Evolutionary conservation across 2,329 filamentous ascomycete genomes (phyloP), one percentile per base, ranked within the genome.

Genomic region (Colletotrichum sp.): DNA sequence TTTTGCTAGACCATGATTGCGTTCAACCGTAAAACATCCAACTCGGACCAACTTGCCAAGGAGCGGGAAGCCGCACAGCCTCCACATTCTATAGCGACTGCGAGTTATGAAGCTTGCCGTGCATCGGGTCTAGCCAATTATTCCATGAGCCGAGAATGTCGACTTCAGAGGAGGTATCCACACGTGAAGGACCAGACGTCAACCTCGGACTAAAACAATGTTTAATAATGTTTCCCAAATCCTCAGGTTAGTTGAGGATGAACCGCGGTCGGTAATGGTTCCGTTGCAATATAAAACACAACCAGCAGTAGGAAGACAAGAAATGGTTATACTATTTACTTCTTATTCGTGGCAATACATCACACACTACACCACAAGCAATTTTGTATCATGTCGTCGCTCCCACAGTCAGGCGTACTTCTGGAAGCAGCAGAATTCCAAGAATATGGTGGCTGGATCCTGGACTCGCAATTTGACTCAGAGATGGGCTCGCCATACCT

Each of bases 151-250:
- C 39, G 39, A 44, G 39, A 44, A 44, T 44, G 18, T 44, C 39
- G 0, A n/a, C 39, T 44, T 3, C 16, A 44, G 39, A 44, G 0
- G 18, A 44, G 39, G 39, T 44, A 0, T 44, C 39, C 39, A 44
- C 39, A n/a, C 0, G 4, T 44, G 18, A 44, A 44, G 0, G 0
- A 44, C 3, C n/a, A n/a, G n/a, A n/a, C n/a, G n/a, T n/a, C 16
- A 44, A 10, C 39, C 39, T 44, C 39, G 39, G 39, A n/a, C 39
- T 44, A n/a, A 3, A 10, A 44, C 0, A 3, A 44, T n/a, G 39
- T 44, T 44, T n/a, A 44, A 44, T 44, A 44, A 44, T 44, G 5
- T 10, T 44, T 4, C 16, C 1, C 39, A n/a, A 44, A n/a, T n/a
- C 16, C 8, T 44, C 16, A 3, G 18, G 16, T 10, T 44, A 0